phyloP scores from a whole-genome alignment of 805 yeast genomes.

The Candida khao-thaluensis region DNA sequence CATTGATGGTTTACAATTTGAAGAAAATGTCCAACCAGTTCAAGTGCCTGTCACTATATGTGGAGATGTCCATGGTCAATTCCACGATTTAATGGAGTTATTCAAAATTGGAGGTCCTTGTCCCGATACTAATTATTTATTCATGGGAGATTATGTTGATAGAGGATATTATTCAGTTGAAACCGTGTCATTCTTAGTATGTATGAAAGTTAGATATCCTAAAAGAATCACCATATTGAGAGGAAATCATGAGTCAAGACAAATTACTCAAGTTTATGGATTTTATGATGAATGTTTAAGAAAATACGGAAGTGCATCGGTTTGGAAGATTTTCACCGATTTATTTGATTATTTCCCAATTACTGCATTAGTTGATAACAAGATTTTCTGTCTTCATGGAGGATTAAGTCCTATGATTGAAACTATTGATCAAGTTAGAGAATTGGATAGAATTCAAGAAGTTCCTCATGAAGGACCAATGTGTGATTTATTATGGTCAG shows the following conservation, averaged over 20 bases:
- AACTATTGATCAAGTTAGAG: constrained; percentile 88
- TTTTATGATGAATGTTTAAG: constrained; percentile 94
- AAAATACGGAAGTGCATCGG: constrained; percentile 88
- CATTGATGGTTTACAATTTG: constrained; percentile 83
- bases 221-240: constrained; percentile 86
- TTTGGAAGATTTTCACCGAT: constrained; percentile 91
- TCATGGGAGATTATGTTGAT: constrained; percentile 77
- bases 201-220: constrained; percentile 91
- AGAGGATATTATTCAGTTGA: constrained; percentile 89
- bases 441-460: constrained; percentile 87
- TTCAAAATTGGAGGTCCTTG: constrained; percentile 81
- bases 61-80: constrained; percentile 97
- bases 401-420: constrained; percentile 95
- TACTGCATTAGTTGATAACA: constrained; percentile 88
- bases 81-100: constrained; percentile 89
- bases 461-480: constrained; percentile 98
- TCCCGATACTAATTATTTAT: constrained; percentile 48
- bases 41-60: constrained; percentile 95
- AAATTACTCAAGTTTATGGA: constrained; percentile 94
- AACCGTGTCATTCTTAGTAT: constrained; percentile 83
- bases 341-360: constrained; percentile 90
- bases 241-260: constrained; percentile 95
- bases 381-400: constrained; percentile 90
- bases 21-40: constrained; percentile 94
- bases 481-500: constrained; percentile 96